These are phyloP conservation scores for Violaceomyces palustris DNA, from an alignment of 1,284 basidiomycete species.

Conservation along the genomic window DNA sequence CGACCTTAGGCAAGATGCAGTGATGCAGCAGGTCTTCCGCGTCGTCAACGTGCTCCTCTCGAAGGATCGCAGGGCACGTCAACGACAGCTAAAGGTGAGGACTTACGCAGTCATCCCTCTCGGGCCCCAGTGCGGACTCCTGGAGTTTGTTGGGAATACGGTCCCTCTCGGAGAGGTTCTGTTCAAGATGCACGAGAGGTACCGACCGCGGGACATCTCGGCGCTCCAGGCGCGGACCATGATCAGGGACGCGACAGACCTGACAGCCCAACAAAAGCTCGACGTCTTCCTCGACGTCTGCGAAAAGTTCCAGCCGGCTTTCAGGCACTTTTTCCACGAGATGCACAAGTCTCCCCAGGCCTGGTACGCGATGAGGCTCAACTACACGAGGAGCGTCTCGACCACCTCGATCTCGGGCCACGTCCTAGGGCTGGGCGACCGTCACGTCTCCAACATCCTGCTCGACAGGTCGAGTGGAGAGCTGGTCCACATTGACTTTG, in stretches of 20 bases:
- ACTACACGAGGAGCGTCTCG: slow-evolving; percentile 85
- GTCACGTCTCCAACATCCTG: slow-evolving; percentile 87
- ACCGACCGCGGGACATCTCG: slow-evolving; percentile 19
- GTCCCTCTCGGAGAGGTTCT: slow-evolving; percentile 66
- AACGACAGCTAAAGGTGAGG: slow-evolving; percentile 69
- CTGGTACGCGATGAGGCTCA: slow-evolving; percentile 89
- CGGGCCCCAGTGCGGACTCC: slow-evolving; percentile 71
- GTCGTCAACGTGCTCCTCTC: slow-evolving; percentile 76
- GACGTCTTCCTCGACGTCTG: slow-evolving; percentile 60
- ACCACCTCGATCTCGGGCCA: slow-evolving; percentile 92
- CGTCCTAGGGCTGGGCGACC: slow-evolving; percentile 84
- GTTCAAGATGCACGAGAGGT: slow-evolving; percentile 59
- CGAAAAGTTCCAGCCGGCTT: slow-evolving; percentile 70
- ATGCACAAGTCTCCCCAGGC: slow-evolving; percentile 76
- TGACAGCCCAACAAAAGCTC: slow-evolving; percentile 20
- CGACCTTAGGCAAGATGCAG: slow-evolving; percentile 90
- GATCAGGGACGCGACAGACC: slow-evolving; percentile 14
- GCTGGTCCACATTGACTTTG: slow-evolving; percentile 89
- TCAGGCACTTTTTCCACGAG: slow-evolving; percentile 91
- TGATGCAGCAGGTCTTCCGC: slow-evolving; percentile 97
- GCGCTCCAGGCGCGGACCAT: slow-evolving; percentile 21
- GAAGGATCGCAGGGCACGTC: slow-evolving; percentile 69
- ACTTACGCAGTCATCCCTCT: slow-evolving; percentile 87
- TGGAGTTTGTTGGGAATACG: slow-evolving; percentile 88
- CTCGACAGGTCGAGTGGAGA: slow-evolving; percentile 79